Evolutionary conservation across 257 asterid species (phyloP), one percentile per base, ranked within the genome.

Genomic region (Solanum clarkiae): DNA sequence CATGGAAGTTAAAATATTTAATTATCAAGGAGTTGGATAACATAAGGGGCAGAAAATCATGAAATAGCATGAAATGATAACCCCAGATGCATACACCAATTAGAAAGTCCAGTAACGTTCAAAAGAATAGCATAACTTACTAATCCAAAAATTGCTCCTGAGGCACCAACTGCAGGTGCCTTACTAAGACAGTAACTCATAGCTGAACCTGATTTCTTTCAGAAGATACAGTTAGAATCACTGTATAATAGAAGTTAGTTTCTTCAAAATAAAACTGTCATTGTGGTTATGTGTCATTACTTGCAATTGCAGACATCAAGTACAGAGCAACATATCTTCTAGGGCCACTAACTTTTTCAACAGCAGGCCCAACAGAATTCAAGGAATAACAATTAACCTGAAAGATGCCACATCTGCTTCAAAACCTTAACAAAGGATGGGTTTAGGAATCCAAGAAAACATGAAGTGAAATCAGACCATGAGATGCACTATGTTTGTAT

Each of bases 161-260:
- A 93, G 86, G 99, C 97, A 79, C 98, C 99, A 82, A 94, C 97
- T n/a, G 99, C 93, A 79, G 99, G 93, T 85, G 93, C 90, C 89
- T 89, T 93, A 84, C 90, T 90, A 84, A 93, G 88, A 93, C 92
- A 88, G 90, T 95, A 94, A 86, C 98, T 95, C 95, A 89, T 88
- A 81, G 93, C 88, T 72, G 97, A 89, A 92, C 98, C 98, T 95
- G 92, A 90, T 86, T 55, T 85, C 84, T 15, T 40, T 82, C 87
- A 55, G 88, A 87, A 57, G 84, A 71, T 84, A 80, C 60, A 80
- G 82, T 87, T 57, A 65, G 85, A 84, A 84, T 62, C 59, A 87
- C 53, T 12, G 63, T 81, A 82, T 32, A 87, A 32, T 40, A 45
- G 44, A 36, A 44, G 59, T 51, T 85, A 70, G 42, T 83, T 65